A percentile compares a stretch with the other conserved stretches of the same genome.
Evolutionary conservation across 2,329 filamentous ascomycete species (phyloP).

Genomic region (Pseudogymnoascus sp.): DNA sequence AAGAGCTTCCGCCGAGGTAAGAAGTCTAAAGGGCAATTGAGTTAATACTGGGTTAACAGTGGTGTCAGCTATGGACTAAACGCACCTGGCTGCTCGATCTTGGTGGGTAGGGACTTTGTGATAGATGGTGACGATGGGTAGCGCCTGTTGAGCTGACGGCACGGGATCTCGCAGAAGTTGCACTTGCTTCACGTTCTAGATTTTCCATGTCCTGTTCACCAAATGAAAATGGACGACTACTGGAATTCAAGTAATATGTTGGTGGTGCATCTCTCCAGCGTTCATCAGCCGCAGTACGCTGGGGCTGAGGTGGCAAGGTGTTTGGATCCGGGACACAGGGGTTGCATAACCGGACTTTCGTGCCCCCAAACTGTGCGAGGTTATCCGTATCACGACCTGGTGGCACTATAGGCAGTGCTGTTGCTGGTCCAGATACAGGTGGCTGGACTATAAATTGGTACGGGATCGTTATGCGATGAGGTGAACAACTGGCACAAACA

Average conservation of each 20-base stretch:
- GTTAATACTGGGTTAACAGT: not conserved
- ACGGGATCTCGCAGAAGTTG: not conserved
- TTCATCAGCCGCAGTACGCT: not conserved
- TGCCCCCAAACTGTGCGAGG: conserved; percentile 46
- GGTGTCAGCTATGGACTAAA: not conserved
- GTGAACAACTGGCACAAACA: conserved; percentile 82
- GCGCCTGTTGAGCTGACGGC: not conserved
- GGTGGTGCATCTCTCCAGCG: conserved; percentile 7
- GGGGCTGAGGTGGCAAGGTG: conserved; percentile 40
- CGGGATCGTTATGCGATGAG: conserved; percentile 90
- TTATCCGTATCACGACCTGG: conserved; percentile 21
- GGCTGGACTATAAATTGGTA: conserved; percentile 86
- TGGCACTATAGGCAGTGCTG: not conserved
- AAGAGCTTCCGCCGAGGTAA: not conserved
- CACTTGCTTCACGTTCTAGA: conserved; percentile 5
- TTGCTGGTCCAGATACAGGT: conserved; percentile 35
- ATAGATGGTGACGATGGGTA: not conserved
- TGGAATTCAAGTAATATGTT: conserved; percentile 3
- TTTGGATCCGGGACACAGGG: conserved; percentile 66
- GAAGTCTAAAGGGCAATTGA: not conserved
- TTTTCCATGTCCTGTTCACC: conserved; percentile 8
- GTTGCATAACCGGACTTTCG: conserved; percentile 63
- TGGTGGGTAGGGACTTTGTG: not conserved
- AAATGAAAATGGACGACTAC: conserved; percentile 12
- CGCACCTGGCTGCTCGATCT: not conserved